Evolutionary conservation across 2,329 filamentous ascomycete species (phyloP), one percentile per base, ranked within the genome.

Genomic region (Sporothrix curviconia): DNA sequence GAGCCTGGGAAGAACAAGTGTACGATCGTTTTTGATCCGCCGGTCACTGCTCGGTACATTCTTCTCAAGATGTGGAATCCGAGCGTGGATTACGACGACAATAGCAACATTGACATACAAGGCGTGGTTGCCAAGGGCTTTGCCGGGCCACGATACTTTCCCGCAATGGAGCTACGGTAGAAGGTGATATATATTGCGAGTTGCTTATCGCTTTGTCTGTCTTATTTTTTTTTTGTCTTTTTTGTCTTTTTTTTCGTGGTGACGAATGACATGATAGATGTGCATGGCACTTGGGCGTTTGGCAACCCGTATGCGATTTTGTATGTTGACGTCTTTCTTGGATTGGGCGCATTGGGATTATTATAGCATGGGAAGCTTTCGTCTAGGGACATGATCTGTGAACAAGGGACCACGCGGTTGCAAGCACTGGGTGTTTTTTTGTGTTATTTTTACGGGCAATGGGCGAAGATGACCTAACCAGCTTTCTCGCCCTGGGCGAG

Each of bases 11-110:
- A 90, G 74, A 90, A 84, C 73, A 90, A 87, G 71, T 92, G 94
- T 64, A 91, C 86, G 14, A 87, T 97, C 65, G 86, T 83, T 59
- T 96, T 97, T 64, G 83, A 92, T 64, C 88, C 90, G 57, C 86
- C 88, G 0, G 81, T 94, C 59, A 90, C 89, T 11, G 89, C 89
- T 5, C 82, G 89, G 57, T 95, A 88, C 69, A 87, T 97, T 54
- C 72, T 96, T 42, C 76, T 97, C 62, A 96, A 96, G 76, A 83
- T 96, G 69, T 96, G 90, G 89, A 91, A 86, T 65, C 87, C 88
- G 2, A 82, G 83, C 59, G 80, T 83, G 25, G 83, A 85, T 49
- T 78, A 81, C 4, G 65, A 69, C 5, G 76, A 76, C 28, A n/a
- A n/a, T n/a, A 11, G 28, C 59, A 95, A 95, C 66, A 95, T 96